Conservation (phyloP, 2,329 filamentous ascomycete genomes). For the Graphilbum ipis-grandicollis region DNA sequence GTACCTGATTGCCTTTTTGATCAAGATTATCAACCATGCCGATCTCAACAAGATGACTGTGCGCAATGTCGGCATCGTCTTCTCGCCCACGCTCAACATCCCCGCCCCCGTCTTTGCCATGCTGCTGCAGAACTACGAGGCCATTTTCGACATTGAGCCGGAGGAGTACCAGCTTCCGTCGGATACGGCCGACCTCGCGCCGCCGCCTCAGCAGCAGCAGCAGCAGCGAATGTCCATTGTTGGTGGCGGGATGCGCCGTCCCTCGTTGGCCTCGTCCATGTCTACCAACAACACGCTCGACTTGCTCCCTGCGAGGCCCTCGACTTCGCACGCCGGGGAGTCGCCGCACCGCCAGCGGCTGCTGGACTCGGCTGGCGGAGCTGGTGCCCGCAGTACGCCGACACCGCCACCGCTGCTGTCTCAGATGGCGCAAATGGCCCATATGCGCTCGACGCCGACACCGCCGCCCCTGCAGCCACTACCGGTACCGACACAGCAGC, state of each 20-base stretch:
- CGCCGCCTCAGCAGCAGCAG: too few relatives aligned
- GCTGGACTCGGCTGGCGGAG: constrained; percentile 17
- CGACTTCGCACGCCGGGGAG: constrained; percentile 29
- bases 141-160: constrained; percentile 61
- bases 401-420: constrained; percentile 28
- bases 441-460: constrained; percentile 21
- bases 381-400: constrained; percentile 21
- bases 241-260: constrained; percentile 6
- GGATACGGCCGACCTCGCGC: constrained; percentile 15
- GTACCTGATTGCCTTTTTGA: constrained; percentile 74
- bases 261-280: constrained; percentile 10
- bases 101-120: constrained; percentile 86
- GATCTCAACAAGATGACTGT: constrained; percentile 96
- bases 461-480: constrained; percentile 18
- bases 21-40: constrained; percentile 80
- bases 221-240: too few relatives aligned
- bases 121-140: constrained; percentile 78
- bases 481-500: constrained; percentile 1
- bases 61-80: constrained; percentile 93
- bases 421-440: too few relatives aligned
- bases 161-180: constrained; percentile 44
- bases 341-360: constrained; percentile 35
- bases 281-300: constrained; percentile 4
- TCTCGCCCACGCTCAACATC: constrained; percentile 92
- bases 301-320: constrained; percentile 24